A percentile compares a stretch with the other conserved stretches of the same genome.
Conservation (phyloP, 495 filamentous ascomycete species). For the Podospora didyma region DNA sequence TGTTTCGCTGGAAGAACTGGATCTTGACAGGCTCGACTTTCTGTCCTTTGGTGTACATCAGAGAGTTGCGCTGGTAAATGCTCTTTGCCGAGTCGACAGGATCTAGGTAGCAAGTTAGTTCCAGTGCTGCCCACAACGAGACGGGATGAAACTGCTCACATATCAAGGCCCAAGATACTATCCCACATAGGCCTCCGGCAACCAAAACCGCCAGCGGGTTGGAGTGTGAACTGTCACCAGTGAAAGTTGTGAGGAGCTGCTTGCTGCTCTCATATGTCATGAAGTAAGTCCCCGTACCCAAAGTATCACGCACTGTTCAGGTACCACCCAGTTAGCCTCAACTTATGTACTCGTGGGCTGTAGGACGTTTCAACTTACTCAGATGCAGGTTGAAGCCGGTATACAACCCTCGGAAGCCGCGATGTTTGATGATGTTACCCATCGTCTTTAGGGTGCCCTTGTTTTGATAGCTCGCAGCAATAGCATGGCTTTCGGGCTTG, state of each 20-base stretch:
- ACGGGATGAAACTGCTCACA: constrained; percentile 31
- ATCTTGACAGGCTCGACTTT: constrained; percentile 61
- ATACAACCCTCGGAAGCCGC: constrained; percentile 77
- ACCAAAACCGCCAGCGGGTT: constrained; percentile 68
- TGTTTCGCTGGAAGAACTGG: constrained; percentile 64
- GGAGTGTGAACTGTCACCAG: constrained; percentile 61
- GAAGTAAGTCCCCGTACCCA: constrained; percentile 89
- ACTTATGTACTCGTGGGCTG: too few species aligned
- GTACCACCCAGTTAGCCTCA: too few species aligned
- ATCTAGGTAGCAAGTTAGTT: constrained; percentile 32
- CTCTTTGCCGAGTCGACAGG: constrained; percentile 82
- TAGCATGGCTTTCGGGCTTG: constrained; percentile 48
- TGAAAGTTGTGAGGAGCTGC: constrained; percentile 72
- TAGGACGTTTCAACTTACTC: constrained; percentile 59
- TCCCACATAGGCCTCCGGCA: constrained; percentile 73
- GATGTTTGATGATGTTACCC: constrained; percentile 69
- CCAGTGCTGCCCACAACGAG: too few species aligned
- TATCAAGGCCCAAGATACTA: constrained; percentile 79
- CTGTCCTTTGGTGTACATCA: constrained; percentile 60
- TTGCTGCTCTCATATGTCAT: constrained; percentile 88
- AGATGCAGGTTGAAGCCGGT: constrained; percentile 82
- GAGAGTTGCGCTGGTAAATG: constrained; percentile 75
- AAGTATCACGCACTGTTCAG: constrained; percentile 82
- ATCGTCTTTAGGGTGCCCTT: constrained; percentile 79
- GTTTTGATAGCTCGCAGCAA: constrained; percentile 67